These are phyloP conservation scores for Taphrina communis DNA, from an alignment of 1,139 yeast genomes.

Conservation along the genomic window DNA sequence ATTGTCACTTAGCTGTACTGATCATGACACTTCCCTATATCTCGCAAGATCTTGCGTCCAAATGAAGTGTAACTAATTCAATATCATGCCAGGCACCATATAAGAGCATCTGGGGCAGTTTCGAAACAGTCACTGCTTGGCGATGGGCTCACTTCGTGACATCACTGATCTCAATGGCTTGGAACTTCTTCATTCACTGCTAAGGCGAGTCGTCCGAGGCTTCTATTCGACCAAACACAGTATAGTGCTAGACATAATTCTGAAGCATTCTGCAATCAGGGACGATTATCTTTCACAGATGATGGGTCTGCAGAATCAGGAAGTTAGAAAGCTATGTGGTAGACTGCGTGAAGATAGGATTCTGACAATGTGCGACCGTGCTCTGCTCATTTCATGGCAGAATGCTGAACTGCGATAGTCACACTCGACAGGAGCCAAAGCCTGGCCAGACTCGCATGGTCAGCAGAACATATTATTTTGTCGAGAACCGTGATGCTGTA, in stretches of 20 bases:
- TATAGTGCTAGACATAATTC: conserved; percentile 83
- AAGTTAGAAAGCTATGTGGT: conserved; percentile 80
- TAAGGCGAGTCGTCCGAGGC: conserved; percentile 76
- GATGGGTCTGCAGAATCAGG: conserved; percentile 60
- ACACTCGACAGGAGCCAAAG: conserved; percentile 63
- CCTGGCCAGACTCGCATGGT: conserved; percentile 74
- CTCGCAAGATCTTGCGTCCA: too few relatives aligned
- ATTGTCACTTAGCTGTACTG: too few relatives aligned
- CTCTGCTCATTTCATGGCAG: background rate
- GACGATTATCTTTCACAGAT: conserved; percentile 31
- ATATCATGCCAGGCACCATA: too few relatives aligned
- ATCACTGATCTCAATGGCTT: conserved; percentile 43
- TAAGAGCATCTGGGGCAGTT: too few relatives aligned
- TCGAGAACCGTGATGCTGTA: conserved; percentile 89
- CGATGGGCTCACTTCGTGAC: background rate
- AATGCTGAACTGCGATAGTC: conserved; percentile 36
- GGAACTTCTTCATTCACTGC: conserved; percentile 53
- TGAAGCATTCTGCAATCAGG: conserved; percentile 73
- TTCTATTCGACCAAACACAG: conserved; percentile 87
- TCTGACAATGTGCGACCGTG: conserved; percentile 48
- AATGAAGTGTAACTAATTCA: too few relatives aligned
- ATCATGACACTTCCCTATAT: too few relatives aligned
- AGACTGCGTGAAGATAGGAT: conserved; percentile 82
- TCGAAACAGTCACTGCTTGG: too few relatives aligned
- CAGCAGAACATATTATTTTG: conserved; percentile 80